Base-by-base conservation (phyloP, 2,329 filamentous ascomycete species). In the Aphanocladium album region DNA sequence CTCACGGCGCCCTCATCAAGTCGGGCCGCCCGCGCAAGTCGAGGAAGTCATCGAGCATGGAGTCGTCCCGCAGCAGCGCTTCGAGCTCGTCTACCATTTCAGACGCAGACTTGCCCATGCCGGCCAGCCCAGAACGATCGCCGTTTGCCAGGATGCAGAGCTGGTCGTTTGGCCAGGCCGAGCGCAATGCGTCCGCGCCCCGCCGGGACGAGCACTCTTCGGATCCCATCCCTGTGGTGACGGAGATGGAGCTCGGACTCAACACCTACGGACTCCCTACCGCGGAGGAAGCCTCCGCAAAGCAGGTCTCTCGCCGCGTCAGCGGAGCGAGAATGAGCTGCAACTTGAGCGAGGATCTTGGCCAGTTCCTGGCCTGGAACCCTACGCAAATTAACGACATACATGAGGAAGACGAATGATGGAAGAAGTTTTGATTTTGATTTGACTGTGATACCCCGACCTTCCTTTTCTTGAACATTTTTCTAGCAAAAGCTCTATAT, bases 361-460 rank as follows among this genome's bases (percentile, higher is more conserved):
- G 80, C 1, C 83, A 86, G 62, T 86, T 84, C 65, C 67, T 87
- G 52, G 76, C 73, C 59, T 86, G 83, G 83, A 83, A 84, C 69
- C 72, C 79, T 4, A 78, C 83, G 65, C 74, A 83, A 59, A 77
- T 79, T 2, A 79, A 75, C 60, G 72, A 71, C 2, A 30, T 45
- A 5, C 11, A 43, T 5, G 57, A 60, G 27, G 39, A 64, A 65
- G 43, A 67, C 64, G 23, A 69, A 71, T 35, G 71, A 68, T 62
- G n/a, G 57, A 55, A 33, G 61, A 63, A 11, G 21, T 62, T 61
- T 14, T 64, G 60, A 50, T 60, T 60, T 51, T 27, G 5, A 39
- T 49, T 37, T 27, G 37, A 53, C 6, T 14, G 30, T 54, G 47
- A 53, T 54, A 63, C 50, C 60, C 62, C 58, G 49, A 47, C 45